Base-by-base conservation (phyloP, 768 basidiomycete genomes). In the Leucosporidium yakuticum region DNA sequence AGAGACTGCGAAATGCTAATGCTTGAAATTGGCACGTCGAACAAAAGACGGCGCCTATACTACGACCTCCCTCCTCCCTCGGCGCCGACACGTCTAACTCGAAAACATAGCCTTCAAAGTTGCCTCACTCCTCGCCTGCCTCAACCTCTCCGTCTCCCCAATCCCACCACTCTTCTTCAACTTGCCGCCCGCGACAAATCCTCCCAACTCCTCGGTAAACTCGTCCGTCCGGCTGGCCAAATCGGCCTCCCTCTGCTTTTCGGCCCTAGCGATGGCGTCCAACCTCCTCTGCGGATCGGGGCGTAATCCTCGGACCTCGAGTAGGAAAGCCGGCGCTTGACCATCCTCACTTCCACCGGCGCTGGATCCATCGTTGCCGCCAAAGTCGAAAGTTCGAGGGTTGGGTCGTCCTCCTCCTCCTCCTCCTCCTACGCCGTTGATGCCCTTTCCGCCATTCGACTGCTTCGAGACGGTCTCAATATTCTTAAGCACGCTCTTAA, bases 191-290 rank as follows among this genome's bases (percentile, higher is more conserved):
- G 81, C 83, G 62, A 99, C 93, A 79, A 98, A 97, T 6, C 89
- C 91, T 55, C 80, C 79, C 73, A 99, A 77, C 81, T 98, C 95
- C 20, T 83, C 82, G 73, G 91, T 85, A 79, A 97, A 86, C 73
- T 90, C 91, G 78, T 96, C 91, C 54, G 87, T 84, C 66, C 85
- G 83, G 58, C 63, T 70, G 27, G 86, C 86, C 25, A 87, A 80
- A 77, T 93, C 89, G 79, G 84, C 86, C 80, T 91, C 84, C 62
- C 95, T 80, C 69, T 81, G 85, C 81, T 85, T 87, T 81, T 92
- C 87, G 75, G 84, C 95, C 71, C 87, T 88, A 75, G 88, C 93
- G 67, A 99, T 98, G 11, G 95, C 95, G 78, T 91, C 90, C 80
- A 97, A 81, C 60, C 95, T 85, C 75, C 83, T 83, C 71, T 89